These are phyloP conservation scores for Colletotrichum magnum DNA, from an alignment of 2,329 filamentous ascomycete species.

Conservation along the genomic window DNA sequence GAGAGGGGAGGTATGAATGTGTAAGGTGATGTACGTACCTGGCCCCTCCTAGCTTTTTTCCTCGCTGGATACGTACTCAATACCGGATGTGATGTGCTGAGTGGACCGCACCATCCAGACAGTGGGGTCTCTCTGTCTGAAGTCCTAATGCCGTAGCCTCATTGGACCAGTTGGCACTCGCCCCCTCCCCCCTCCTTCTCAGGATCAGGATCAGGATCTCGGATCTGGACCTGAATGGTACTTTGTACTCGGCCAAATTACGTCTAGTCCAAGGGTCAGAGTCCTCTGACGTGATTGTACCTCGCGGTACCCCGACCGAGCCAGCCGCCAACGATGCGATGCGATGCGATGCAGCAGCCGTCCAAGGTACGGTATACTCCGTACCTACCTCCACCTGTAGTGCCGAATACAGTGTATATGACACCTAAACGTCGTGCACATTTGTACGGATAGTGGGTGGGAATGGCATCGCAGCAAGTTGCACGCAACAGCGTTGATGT, in stretches of 20 bases:
- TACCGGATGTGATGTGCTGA: not conserved
- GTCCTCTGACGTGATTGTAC: slow-evolving; percentile 23
- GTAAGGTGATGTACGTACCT: slow-evolving; percentile 23
- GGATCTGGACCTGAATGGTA: slow-evolving; percentile 33
- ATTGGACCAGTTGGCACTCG: slow-evolving; percentile 8
- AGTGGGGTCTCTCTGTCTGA: not conserved
- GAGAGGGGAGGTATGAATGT: too few species aligned
- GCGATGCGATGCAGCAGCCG: not conserved
- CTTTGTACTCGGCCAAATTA: slow-evolving; percentile 26
- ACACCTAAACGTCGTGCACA: too few species aligned
- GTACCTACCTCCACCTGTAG: too few species aligned
- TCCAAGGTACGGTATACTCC: too few species aligned
- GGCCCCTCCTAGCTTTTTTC: not conserved
- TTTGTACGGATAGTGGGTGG: too few species aligned
- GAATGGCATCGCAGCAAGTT: too few species aligned
- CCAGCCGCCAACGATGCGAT: slow-evolving; percentile 16
- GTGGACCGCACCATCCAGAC: slow-evolving; percentile 10
- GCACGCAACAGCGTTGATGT: too few species aligned
- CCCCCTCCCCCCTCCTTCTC: slow-evolving; percentile 7
- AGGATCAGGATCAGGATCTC: slow-evolving; percentile 38
- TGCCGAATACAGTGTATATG: too few species aligned
- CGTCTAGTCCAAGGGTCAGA: slow-evolving; percentile 21
- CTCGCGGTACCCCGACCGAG: slow-evolving; percentile 23
- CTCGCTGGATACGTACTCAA: slow-evolving; percentile 3
- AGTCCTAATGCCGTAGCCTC: not conserved